These are phyloP conservation scores for Thelonectria discophora DNA, from an alignment of 2,329 filamentous ascomycete species.

Conservation along the genomic window DNA sequence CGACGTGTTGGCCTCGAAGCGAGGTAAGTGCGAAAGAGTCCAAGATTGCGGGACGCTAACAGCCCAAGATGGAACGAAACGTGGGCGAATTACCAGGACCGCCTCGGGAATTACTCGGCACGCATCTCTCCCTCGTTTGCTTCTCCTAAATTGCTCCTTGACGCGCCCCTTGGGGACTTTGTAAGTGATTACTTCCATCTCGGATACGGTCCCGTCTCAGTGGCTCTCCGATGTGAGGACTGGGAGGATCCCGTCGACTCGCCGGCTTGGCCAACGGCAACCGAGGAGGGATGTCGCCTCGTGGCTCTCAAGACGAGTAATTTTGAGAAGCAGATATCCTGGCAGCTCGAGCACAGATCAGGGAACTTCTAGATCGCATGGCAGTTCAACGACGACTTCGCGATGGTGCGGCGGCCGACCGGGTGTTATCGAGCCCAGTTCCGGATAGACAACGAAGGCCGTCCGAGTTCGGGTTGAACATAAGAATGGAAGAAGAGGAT, in stretches of 20 bases:
- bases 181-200: slow-evolving; percentile 52
- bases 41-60: slow-evolving; percentile 14
- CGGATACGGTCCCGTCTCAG: slow-evolving; percentile 33
- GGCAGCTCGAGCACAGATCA: slow-evolving; percentile 33
- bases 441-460: slow-evolving; percentile 11
- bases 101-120: slow-evolving; percentile 31
- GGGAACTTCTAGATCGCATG: slow-evolving; percentile 36
- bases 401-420: slow-evolving; percentile 23
- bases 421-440: slow-evolving; percentile 28
- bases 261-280: slow-evolving; percentile 20
- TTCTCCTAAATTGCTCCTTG: slow-evolving; percentile 42
- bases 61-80: slow-evolving; percentile 19
- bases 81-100: background rate
- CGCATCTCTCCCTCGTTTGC: slow-evolving; percentile 27
- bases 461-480: slow-evolving; percentile 22
- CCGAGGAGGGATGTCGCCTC: slow-evolving; percentile 27
- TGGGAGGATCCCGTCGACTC: slow-evolving; percentile 24
- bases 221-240: slow-evolving; percentile 27
- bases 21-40: slow-evolving; percentile 1
- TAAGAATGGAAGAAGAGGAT: slow-evolving; percentile 27
- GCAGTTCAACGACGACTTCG: slow-evolving; percentile 32
- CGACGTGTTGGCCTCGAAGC: slow-evolving; percentile 29
- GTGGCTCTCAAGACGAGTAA: slow-evolving; percentile 26
- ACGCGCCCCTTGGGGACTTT: slow-evolving; percentile 53
- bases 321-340: slow-evolving; percentile 32